phyloP scores from a whole-genome alignment of 164 flowering plant species.

The Saururus chinensis region DNA sequence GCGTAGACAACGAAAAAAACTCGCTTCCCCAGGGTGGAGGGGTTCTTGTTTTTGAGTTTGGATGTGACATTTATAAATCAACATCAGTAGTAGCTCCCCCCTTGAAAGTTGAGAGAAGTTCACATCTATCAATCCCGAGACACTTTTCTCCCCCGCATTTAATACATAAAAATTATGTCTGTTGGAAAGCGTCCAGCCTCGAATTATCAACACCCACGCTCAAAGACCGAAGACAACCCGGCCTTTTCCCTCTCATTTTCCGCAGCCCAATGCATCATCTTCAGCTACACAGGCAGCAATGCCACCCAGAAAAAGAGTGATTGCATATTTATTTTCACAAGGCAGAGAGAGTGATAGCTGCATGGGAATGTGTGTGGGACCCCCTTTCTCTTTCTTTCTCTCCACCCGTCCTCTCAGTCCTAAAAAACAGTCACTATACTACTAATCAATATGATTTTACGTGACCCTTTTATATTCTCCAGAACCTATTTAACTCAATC shows the following conservation, averaged over 20 bases:
- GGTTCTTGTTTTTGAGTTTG: conserved; percentile 19
- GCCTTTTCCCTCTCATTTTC: conserved; percentile 29
- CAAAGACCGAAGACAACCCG: neutral
- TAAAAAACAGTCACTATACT: neutral
- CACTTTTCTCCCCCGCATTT: conserved; percentile 1
- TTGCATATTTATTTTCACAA: neutral
- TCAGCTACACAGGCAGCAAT: conserved; percentile 37
- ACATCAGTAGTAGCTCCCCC: conserved; percentile 30
- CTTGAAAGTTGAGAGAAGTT: conserved; percentile 38
- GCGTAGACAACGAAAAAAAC: neutral
- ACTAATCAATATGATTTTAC: neutral
- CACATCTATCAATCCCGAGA: conserved; percentile 60
- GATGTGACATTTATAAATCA: conserved; percentile 52
- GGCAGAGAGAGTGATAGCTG: neutral
- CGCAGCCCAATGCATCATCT: conserved; percentile 57
- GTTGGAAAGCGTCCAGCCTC: conserved; percentile 1
- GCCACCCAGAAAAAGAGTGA: conserved; percentile 1
- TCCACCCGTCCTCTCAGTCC: neutral
- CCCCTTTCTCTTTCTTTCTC: neutral
- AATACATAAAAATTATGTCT: neutral
- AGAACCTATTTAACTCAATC: neutral
- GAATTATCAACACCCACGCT: conserved; percentile 8
- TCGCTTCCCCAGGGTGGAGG: conserved; percentile 21
- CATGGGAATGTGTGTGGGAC: conserved; percentile 5
- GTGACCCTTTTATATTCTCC: neutral